Base-by-base conservation (phyloP, 306 rosid species). In the Lathyrus tuberosus region DNA sequence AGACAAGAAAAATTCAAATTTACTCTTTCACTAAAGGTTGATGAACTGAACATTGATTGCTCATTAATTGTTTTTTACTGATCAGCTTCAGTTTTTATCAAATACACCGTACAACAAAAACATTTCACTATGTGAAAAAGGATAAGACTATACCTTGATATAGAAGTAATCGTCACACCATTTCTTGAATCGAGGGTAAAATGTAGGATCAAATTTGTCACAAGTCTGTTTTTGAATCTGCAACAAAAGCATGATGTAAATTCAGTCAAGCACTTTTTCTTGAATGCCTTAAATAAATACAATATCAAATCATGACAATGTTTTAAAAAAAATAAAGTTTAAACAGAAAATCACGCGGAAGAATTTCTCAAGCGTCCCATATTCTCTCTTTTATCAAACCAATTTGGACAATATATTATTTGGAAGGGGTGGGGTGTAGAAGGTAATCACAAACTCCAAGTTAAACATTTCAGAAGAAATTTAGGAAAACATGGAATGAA, bases 111-210 rank as follows among this genome's bases (percentile, higher is more conserved):
- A 46, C 38, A 37, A 57, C 51, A 18, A 15, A 30, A 75, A 65
- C 15, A 40, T 64, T 71, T 62, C 49, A 73, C 15, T 70, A 17
- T n/a, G 44, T 17, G 72, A 51, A 28, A 58, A 53, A 42, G 51
- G 43, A 44, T 78, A 7, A 48, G 69, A 62, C 38, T 40, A 60
- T 85, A 94, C 97, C 91, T 94, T 90, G 81, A 94, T 88, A 77
- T 87, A 90, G 82, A 94, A 94, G 84, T 94, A 94, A 65, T 94
- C 98, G 68, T 94, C 98, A 47, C 98, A 94, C 98, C 98, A 90
- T 80, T 91, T 90, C 86, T 94, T 94, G 86, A 94, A 94, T 63
- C 86, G 92, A 24, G 98, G 97, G 74, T 90, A 94, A 84, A 94
- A 94, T 9, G 91, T 65, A 49, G 97, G 97, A 69, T 94, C 96